Percentiles rank a stretch among this genome's conserved stretches.
phyloP scores from a whole-genome alignment of 2,329 filamentous ascomycete species.

The Trichoderma pleuroti region DNA sequence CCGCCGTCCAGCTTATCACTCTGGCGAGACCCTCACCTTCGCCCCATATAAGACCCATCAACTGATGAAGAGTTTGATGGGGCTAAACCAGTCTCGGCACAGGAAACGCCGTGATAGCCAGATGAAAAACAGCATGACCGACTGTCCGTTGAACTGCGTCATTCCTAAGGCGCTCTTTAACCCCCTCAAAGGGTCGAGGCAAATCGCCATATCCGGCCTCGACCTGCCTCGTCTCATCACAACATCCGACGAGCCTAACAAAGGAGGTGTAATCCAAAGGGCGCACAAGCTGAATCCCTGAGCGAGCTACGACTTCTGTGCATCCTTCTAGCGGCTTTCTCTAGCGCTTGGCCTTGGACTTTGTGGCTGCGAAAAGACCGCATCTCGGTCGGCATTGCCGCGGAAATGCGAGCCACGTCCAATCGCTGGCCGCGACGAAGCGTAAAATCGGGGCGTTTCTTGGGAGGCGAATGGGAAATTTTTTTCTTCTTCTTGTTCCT shows the following conservation, averaged over 20 bases:
- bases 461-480: conserved; percentile 12
- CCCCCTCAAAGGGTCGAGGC: neutral
- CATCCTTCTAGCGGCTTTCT: conserved; percentile 17
- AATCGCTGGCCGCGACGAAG: neutral
- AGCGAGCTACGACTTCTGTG: neutral
- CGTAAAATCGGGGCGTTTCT: conserved; percentile 6
- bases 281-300: neutral
- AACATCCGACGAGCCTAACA: neutral
- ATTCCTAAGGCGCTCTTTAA: neutral
- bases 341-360: conserved; percentile 4
- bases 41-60: conserved; percentile 18
- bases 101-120: conserved; percentile 2
- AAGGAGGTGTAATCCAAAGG: conserved; percentile 3
- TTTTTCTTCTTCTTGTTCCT: neutral
- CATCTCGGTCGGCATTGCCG: conserved; percentile 11
- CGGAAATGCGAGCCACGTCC: neutral
- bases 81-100: conserved; percentile 9
- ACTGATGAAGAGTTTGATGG: conserved; percentile 14
- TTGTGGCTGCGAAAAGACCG: conserved; percentile 7
- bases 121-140: neutral
- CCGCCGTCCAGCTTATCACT: conserved; percentile 11
- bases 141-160: neutral
- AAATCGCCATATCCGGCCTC: neutral
- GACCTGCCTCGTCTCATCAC: neutral
- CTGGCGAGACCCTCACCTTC: conserved; percentile 15